phyloP scores from a whole-genome alignment of 83 land plant species.

The Thuja plicata region DNA sequence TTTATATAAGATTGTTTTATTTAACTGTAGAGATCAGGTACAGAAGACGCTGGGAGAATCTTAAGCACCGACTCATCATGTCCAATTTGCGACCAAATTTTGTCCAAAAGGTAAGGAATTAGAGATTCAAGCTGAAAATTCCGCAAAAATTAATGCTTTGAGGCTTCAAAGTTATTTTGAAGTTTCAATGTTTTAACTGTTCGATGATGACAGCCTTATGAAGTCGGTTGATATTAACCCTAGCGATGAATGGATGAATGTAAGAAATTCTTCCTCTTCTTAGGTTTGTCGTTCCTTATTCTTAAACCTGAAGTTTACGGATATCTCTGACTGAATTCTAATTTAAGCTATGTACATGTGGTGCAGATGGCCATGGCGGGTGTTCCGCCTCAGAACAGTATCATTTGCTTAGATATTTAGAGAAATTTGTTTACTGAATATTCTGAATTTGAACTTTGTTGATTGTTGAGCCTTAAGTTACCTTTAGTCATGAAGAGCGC shows the following conservation, averaged over 20 bases:
- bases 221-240: constrained; percentile 94
- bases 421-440: background rate
- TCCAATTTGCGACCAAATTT: constrained; percentile 95
- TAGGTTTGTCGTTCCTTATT: background rate
- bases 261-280: constrained; percentile 33
- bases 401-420: background rate
- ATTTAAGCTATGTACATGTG: background rate
- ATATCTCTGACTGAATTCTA: background rate
- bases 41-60: constrained; percentile 91
- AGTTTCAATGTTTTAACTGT: background rate
- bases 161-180: background rate
- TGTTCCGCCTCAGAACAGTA: constrained; percentile 89
- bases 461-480: background rate
- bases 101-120: constrained; percentile 76
- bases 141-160: background rate
- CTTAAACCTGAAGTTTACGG: too few species aligned
- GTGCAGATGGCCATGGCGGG: constrained; percentile 98
- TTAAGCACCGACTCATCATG: constrained; percentile 84
- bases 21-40: constrained; percentile 40
- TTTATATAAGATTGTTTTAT: background rate
- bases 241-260: constrained; percentile 93
- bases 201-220: constrained; percentile 60
- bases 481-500: constrained; percentile 91
- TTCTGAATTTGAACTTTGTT: background rate
- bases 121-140: background rate